Conservation (phyloP, 805 yeast genomes). For the Candida vaughaniae region DNA sequence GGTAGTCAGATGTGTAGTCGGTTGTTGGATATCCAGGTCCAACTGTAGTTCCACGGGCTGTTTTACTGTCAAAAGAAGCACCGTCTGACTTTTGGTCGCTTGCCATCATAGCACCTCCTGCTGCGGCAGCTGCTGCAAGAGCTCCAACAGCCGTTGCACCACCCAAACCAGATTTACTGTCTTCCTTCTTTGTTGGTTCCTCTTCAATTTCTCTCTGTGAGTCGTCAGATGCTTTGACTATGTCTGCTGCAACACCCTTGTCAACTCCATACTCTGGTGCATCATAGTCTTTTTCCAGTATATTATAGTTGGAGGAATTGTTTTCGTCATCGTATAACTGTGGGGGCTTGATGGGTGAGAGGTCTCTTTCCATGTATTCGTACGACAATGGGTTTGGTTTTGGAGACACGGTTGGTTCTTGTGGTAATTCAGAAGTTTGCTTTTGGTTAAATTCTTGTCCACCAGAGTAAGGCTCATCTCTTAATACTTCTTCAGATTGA, state of each 20-base stretch:
- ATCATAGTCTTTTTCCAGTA: constrained; percentile 7
- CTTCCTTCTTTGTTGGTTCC: neutral
- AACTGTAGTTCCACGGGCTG: neutral
- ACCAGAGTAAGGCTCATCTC: neutral
- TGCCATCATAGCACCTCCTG: neutral
- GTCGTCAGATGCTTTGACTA: no score
- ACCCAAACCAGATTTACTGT: neutral
- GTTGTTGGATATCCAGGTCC: neutral
- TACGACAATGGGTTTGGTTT: neutral
- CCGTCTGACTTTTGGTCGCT: neutral
- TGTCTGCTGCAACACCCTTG: neutral
- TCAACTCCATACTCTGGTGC: neutral
- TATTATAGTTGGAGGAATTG: constrained; percentile 8
- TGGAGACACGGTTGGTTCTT: neutral
- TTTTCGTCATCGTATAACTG: constrained; percentile 15
- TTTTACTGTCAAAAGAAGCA: neutral
- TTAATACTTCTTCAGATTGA: neutral
- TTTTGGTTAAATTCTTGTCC: neutral
- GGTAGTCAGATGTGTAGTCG: neutral
- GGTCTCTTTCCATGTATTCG: constrained; percentile 1
- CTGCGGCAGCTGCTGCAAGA: neutral
- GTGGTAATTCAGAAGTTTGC: neutral
- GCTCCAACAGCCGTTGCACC: neutral
- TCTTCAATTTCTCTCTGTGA: neutral
- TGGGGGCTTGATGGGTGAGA: constrained; percentile 7